Evolutionary conservation across 2,329 filamentous ascomycete species (phyloP), one percentile per base, ranked within the genome.

Genomic region (Paraconiothyrium brasiliense): DNA sequence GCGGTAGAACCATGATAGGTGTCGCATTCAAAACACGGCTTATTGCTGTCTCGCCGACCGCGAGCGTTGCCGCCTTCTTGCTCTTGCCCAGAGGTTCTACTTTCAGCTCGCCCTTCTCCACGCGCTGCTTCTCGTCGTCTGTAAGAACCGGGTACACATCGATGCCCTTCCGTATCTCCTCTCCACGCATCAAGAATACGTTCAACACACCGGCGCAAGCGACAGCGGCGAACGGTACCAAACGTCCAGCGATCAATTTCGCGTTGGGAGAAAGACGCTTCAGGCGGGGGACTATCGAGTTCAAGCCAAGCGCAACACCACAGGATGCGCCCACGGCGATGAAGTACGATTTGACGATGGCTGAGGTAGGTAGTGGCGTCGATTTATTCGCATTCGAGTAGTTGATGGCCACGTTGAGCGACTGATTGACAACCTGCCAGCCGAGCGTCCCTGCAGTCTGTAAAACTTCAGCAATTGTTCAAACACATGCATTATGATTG

Each of bases 361-460:
- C 92, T 24, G 88, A 87, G 61, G 88, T 90, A 22, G 92, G 91
- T 65, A 98, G 86, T 1, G 94, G 93, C 3, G 93, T 94, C 43
- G 93, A 97, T 80, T 99, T 99, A 86, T 99, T 99, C 66, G 94
- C 93, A 79, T 99, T 99, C 76, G 94, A 92, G 78, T 89, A 93
- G 86, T 99, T 99, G 85, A 99, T 94, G 69, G 93, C 94, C 32
- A 99, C 95, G 78, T 99, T 99, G 71, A 99, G 90, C 13, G 94
- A 97, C 83, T 99, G 95, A 81, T 99, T 99, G 69, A 92, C 88
- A 61, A 97, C 88, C 82, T 99, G 95, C 95, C 95, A 99, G 68
- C 90, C 90, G 41, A 98, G 85, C 5, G 93, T 97, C 56, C 94
- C 95, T 46, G 87, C 86, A 48, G 90, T 97, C 85, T 91, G 58